Conservation (phyloP, 2,329 filamentous ascomycete genomes). For the Arthrobotrys megalospora region DNA sequence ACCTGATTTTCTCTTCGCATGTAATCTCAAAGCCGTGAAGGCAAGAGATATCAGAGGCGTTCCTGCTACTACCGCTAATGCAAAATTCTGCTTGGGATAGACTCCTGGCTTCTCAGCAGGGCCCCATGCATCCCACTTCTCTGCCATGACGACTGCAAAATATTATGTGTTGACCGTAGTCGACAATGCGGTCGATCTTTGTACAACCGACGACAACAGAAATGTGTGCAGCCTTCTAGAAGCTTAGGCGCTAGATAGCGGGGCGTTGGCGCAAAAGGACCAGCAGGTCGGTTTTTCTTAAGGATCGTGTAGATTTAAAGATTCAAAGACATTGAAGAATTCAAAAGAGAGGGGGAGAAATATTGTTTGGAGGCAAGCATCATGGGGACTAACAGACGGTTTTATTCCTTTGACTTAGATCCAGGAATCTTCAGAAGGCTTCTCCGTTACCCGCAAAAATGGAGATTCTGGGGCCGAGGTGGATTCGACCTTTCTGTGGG, state of each 20-base stretch:
- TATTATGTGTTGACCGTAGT: constrained; percentile 53
- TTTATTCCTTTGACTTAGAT: constrained; percentile 48
- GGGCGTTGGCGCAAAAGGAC: background rate
- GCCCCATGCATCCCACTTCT: constrained; percentile 43
- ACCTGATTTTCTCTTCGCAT: constrained; percentile 50
- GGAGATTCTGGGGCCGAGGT: constrained; percentile 55
- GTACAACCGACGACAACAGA: constrained; percentile 2
- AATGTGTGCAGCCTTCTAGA: constrained; percentile 9
- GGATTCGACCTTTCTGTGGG: constrained; percentile 23
- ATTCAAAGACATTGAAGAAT: constrained; percentile 23
- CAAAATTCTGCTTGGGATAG: constrained; percentile 50
- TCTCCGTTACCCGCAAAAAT: constrained; percentile 27
- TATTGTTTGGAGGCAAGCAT: constrained; percentile 1
- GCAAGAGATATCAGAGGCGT: constrained; percentile 52
- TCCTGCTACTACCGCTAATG: constrained; percentile 33
- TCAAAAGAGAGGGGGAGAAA: constrained; percentile 21
- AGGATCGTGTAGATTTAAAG: constrained; percentile 20
- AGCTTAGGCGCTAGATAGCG: constrained; percentile 5
- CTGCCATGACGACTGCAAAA: constrained; percentile 39
- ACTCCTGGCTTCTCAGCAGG: constrained; percentile 45
- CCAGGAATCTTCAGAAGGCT: background rate
- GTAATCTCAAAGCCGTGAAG: constrained; percentile 43
- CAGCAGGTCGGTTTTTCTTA: background rate
- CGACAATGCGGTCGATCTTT: constrained; percentile 15
- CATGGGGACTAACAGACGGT: constrained; percentile 17